Evolutionary conservation across 208 protist species (phyloP).

Genomic region (Sergeia podlipaevii): DNA sequence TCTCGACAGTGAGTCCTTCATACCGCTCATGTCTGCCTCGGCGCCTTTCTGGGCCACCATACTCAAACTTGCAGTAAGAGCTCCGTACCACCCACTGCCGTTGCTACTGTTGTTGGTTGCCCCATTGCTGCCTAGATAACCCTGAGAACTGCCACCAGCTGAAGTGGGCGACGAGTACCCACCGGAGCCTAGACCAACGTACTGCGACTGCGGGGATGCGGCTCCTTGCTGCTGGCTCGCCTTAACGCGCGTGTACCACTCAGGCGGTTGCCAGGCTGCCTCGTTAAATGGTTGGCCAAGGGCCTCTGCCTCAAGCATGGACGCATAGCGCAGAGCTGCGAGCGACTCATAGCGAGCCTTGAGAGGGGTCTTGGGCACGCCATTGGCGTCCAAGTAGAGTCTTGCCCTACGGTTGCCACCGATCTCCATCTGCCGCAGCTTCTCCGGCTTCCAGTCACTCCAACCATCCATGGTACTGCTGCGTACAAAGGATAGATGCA

Average conservation of each 20-base stretch:
- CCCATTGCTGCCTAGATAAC: background rate
- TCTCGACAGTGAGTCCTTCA: slow-evolving; percentile 39
- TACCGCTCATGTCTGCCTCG: slow-evolving; percentile 51
- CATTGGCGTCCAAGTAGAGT: slow-evolving; percentile 80
- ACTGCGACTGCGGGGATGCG: background rate
- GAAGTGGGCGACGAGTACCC: background rate
- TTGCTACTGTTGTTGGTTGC: background rate
- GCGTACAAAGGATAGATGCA: slow-evolving; percentile 93
- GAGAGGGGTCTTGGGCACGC: slow-evolving; percentile 58
- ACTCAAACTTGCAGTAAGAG: slow-evolving; percentile 50
- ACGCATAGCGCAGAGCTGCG: slow-evolving; percentile 74
- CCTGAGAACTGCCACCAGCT: background rate
- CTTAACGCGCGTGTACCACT: slow-evolving; percentile 69
- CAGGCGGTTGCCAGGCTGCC: slow-evolving; percentile 60
- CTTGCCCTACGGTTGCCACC: slow-evolving; percentile 89
- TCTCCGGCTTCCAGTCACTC: slow-evolving; percentile 86
- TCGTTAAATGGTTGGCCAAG: slow-evolving; percentile 69
- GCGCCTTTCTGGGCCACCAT: slow-evolving; percentile 58
- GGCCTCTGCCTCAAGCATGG: slow-evolving; percentile 80
- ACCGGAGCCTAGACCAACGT: background rate
- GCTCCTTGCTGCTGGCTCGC: background rate
- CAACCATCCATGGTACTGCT: slow-evolving; percentile 94
- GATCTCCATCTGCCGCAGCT: slow-evolving; percentile 86
- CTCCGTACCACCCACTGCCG: slow-evolving; percentile 48
- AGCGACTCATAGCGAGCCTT: slow-evolving; percentile 72